These are phyloP conservation scores for Byssochlamys sp. DNA, from an alignment of 2,329 filamentous ascomycete genomes.

Conservation along the genomic window DNA sequence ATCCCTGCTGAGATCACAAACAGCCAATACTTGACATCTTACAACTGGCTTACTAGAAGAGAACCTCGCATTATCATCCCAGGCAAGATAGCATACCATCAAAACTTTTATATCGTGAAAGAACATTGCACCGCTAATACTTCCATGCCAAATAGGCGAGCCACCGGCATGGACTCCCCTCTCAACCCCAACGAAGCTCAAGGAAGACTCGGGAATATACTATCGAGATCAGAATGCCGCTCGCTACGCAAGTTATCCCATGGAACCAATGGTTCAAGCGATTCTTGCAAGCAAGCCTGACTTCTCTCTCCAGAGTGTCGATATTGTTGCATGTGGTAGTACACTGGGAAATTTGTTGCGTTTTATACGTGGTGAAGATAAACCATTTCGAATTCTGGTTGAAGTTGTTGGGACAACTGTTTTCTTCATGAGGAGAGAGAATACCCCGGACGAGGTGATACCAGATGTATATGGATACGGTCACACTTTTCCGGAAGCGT, in stretches of 20 bases:
- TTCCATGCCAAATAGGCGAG: conserved; percentile 28
- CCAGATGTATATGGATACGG: conserved; percentile 50
- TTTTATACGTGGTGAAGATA: conserved; percentile 40
- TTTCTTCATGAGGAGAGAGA: conserved; percentile 56
- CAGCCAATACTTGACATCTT: conserved; percentile 40
- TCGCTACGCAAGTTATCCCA: conserved; percentile 28
- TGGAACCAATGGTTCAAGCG: conserved; percentile 38
- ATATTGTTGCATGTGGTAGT: conserved; percentile 53
- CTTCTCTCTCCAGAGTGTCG: conserved; percentile 30
- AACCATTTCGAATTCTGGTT: conserved; percentile 50
- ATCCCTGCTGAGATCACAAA: conserved; percentile 23
- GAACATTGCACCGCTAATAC: conserved; percentile 4
- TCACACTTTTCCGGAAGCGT: conserved; percentile 56
- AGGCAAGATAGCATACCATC: conserved; percentile 22
- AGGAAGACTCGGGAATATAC: conserved; percentile 36
- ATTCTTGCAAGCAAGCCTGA: conserved; percentile 31
- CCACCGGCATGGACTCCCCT: conserved; percentile 45
- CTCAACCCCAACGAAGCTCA: conserved; percentile 21
- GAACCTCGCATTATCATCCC: conserved; percentile 37
- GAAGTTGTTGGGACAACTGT: conserved; percentile 49
- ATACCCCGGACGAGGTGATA: conserved; percentile 49
- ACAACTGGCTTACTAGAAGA: conserved; percentile 40
- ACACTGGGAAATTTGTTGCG: conserved; percentile 54
- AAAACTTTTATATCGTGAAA: neutral
- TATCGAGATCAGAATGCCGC: conserved; percentile 36